Percentiles rank a stretch among this genome's conserved stretches.
phyloP scores from a whole-genome alignment of 2,329 filamentous ascomycete genomes.

The Pseudogymnoascus sp. region DNA sequence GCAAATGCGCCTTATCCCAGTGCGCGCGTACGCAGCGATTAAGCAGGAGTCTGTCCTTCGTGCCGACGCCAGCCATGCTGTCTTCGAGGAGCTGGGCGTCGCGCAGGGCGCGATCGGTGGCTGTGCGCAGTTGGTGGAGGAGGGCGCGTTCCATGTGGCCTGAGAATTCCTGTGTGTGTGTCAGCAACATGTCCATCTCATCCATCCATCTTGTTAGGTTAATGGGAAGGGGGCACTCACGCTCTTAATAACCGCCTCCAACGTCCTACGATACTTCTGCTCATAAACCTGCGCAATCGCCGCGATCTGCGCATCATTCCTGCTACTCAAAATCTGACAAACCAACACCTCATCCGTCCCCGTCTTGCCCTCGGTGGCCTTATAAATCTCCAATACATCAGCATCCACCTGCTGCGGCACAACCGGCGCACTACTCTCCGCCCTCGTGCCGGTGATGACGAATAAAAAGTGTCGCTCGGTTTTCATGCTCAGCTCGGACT shows the following conservation, averaged over 20 bases:
- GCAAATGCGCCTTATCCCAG: constrained; percentile 70
- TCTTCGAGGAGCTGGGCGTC: constrained; percentile 79
- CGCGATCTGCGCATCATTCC: constrained; percentile 75
- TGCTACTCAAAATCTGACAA: constrained; percentile 66
- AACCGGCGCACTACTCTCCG: constrained; percentile 70
- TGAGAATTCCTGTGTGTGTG: constrained; percentile 56
- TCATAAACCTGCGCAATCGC: constrained; percentile 72
- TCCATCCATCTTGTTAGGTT: too few relatives aligned
- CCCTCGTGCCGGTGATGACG: constrained; percentile 63
- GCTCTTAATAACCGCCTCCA: constrained; percentile 67
- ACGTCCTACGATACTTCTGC: constrained; percentile 58
- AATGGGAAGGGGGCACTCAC: constrained; percentile 35
- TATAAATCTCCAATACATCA: constrained; percentile 70
- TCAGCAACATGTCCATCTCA: not conserved
- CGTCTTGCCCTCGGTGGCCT: constrained; percentile 63
- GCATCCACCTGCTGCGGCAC: constrained; percentile 64
- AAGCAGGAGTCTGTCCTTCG: constrained; percentile 74
- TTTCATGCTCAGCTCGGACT: constrained; percentile 73
- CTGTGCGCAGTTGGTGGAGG: constrained; percentile 68
- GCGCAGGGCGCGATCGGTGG: constrained; percentile 72
- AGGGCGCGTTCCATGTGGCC: constrained; percentile 89
- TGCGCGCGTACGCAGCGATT: constrained; percentile 71
- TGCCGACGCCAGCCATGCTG: constrained; percentile 78
- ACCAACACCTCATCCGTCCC: constrained; percentile 70
- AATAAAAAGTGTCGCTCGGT: constrained; percentile 80